Base-by-base conservation (phyloP, 202 grass and related monocot genomes). In the Eragrostis tef region DNA sequence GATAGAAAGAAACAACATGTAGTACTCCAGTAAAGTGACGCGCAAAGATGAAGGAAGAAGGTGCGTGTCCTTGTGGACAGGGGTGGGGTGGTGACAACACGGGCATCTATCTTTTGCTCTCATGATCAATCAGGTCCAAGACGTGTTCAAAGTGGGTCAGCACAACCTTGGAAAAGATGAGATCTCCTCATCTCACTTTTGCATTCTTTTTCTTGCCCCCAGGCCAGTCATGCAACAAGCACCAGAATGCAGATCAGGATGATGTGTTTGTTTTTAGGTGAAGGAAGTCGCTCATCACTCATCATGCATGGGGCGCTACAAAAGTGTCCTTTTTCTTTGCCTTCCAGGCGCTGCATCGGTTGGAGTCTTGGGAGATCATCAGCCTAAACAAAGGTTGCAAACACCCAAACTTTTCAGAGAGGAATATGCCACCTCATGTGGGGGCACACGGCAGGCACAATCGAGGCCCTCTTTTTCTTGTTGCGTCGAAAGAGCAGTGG, bases 101-200 rank as follows among this genome's bases (percentile, higher is more conserved):
- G 50, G 22, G 41, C 41, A 47, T 74, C 69, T 59, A 47, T 86
- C 77, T 67, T 67, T 57, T 31, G 47, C 24, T 56, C 29, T 74
- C 49, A 66, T 51, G 77, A 50, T 66, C 57, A n/a, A 11, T 25
- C 54, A n/a, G 52, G 77, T 56, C 69, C 70, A 72, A 46, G 77
- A 68, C 70, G 75, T 42, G 84, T 86, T 69, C 52, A 29, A 69
- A 75, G 84, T 62, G 84, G 84, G 84, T 66, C 83, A 57, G 70
- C 26, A 75, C 62, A 69, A 75, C 78, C 78, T 86, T 86, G 78
- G 77, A 45, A 86, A 86, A 81, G 70, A 61, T 68, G 78, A 62
- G 62, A 86, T 60, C 77, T 81, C 70, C 49, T 61, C 61, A 2
- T 19, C 77, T 43, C 71, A 6, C 71, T 50, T 81, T 69, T 34